Evolutionary conservation across 805 yeast species (phyloP), one percentile per base, ranked within the genome.

Genomic region (Barnettozyma californica): DNA sequence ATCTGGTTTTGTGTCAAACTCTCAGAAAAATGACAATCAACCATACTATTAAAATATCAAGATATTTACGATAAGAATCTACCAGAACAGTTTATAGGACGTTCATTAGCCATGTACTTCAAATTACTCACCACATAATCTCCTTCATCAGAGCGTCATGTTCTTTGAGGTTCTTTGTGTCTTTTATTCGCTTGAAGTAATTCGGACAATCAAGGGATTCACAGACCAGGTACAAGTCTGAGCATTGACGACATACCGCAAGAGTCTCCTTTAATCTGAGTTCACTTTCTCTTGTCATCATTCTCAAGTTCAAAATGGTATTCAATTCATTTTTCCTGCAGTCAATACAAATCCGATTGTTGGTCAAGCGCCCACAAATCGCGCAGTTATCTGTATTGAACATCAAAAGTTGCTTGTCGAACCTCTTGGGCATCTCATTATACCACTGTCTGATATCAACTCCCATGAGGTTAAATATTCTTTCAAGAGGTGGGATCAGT

Each of bases 401-500:
- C 42, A 47, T 47, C 23, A 36, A 13, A 3, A 44, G n/a, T 13
- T 44, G 33, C 18, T 41, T 43, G 16, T 27, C 42, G 16, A 54
- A n/a, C 53, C 56, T 41, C 52, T 69, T 69, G 0, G 95, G 88
- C 69, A 90, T 71, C 25, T 81, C 87, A 10, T 66, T 65, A 53
- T 81, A 87, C 99, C 99, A 94, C 4, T 70, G 71, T 38, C 71
- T 70, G 6, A 91, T 74, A 66, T 89, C 85, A 2, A 86, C 94
- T 0, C 99, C 99, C 49, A 89, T 67, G 13, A 92, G 65, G 56
- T 81, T 85, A 65, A 94, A 87, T 2, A 92, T 69, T 50, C 99
- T 69, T 53, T 88, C 95, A 47, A 94, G 67, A 0, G 99, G 98
- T 2, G 99, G 98, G 9, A 92, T 80, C 42, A 94, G 65, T 2